phyloP scores from a whole-genome alignment of 2,329 filamentous ascomycete genomes.

The Rhinocladiella similis region DNA sequence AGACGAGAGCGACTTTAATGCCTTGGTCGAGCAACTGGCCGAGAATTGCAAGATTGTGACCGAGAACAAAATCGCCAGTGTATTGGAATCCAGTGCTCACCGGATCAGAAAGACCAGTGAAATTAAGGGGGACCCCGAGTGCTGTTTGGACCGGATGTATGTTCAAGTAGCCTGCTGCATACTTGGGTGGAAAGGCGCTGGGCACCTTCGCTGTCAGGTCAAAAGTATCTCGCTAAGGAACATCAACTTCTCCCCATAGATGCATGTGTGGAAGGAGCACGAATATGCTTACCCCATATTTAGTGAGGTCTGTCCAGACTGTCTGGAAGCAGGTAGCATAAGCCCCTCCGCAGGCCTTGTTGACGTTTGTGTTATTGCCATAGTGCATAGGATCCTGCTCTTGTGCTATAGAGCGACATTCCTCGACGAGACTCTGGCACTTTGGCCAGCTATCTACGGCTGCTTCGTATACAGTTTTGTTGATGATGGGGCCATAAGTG shows the following conservation, averaged over 20 bases:
- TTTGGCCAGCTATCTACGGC: constrained; percentile 43
- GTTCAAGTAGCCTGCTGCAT: constrained; percentile 54
- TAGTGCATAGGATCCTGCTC: constrained; percentile 44
- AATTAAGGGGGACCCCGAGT: constrained; percentile 63
- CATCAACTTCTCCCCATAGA: too few relatives aligned
- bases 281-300: constrained; percentile 34
- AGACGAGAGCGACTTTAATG: constrained; percentile 53
- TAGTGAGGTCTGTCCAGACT: constrained; percentile 39
- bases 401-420: constrained; percentile 45
- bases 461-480: constrained; percentile 41
- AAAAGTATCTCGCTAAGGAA: constrained; percentile 44
- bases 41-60: constrained; percentile 36
- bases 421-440: constrained; percentile 48
- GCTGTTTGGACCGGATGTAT: constrained; percentile 57
- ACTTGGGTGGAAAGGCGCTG: constrained; percentile 49
- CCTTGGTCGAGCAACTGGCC: constrained; percentile 51
- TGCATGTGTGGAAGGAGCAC: neutral
- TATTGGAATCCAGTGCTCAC: constrained; percentile 52
- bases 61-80: constrained; percentile 34
- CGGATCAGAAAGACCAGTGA: constrained; percentile 46
- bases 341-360: constrained; percentile 39
- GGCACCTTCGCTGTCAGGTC: constrained; percentile 49
- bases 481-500: constrained; percentile 50
- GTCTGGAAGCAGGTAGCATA: constrained; percentile 41
- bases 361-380: constrained; percentile 35